Conservation (phyloP, 2,329 filamentous ascomycete species). For the Clarireedia homoeocarpa region DNA sequence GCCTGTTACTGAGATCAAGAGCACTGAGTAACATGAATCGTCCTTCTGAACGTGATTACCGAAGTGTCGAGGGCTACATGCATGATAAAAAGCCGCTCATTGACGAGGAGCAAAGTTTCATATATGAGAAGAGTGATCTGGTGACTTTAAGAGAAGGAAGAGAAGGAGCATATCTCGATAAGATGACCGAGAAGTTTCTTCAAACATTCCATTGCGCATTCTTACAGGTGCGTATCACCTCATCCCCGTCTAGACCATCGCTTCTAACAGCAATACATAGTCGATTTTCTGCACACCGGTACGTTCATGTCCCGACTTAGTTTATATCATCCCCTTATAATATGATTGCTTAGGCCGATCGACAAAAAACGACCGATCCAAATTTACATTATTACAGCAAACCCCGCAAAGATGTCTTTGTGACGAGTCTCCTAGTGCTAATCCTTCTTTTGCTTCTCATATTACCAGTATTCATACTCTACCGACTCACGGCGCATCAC, state of each 20-base stretch:
- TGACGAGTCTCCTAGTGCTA: neutral
- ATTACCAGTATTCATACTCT: slow-evolving; percentile 17
- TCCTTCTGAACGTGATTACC: slow-evolving; percentile 29
- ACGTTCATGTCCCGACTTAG: neutral
- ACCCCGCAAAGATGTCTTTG: slow-evolving; percentile 4
- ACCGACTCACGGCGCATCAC: slow-evolving; percentile 1
- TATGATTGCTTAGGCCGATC: neutral
- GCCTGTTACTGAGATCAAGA: slow-evolving; percentile 9
- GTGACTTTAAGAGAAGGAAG: slow-evolving; percentile 32
- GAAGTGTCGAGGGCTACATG: slow-evolving; percentile 28
- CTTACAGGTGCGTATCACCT: neutral
- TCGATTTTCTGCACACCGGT: slow-evolving; percentile 11
- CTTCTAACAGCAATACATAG: neutral
- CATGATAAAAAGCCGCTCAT: slow-evolving; percentile 17
- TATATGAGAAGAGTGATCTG: slow-evolving; percentile 33
- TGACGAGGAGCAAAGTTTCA: slow-evolving; percentile 26
- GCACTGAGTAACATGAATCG: slow-evolving; percentile 21
- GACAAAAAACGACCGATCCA: neutral
- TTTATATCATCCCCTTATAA: too few relatives aligned
- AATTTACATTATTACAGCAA: slow-evolving; percentile 6
- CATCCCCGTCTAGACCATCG: too few relatives aligned
- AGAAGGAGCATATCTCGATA: slow-evolving; percentile 35
- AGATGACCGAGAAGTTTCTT: slow-evolving; percentile 26
- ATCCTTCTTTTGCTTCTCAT: slow-evolving; percentile 2
- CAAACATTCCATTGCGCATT: slow-evolving; percentile 11